Evolutionary conservation across 345 rosid genomes (phyloP).

Genomic region (Populus davidiana): DNA sequence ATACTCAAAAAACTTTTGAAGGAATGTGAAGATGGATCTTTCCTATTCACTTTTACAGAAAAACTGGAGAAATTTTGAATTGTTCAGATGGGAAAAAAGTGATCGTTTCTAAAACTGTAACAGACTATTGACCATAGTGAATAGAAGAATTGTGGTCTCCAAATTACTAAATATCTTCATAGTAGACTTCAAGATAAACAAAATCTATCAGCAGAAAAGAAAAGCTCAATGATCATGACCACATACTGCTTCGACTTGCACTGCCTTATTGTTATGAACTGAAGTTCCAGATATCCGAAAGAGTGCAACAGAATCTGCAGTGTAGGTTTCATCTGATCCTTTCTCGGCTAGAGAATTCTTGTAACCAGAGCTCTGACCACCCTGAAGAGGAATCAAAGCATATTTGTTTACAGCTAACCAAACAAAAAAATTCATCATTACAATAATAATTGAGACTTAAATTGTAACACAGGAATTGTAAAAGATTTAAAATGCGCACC

Average conservation of each 20-base stretch:
- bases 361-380: constrained; percentile 93
- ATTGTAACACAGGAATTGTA: background rate
- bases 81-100: background rate
- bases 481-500: constrained; percentile 40
- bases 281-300: constrained; percentile 79
- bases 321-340: constrained; percentile 71
- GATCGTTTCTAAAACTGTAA: background rate
- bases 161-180: background rate
- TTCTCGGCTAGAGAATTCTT: constrained; percentile 61
- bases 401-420: constrained; percentile 13
- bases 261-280: constrained; percentile 62
- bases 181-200: background rate
- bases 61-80: background rate
- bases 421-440: constrained; percentile 11
- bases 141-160: background rate
- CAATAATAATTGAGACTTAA: constrained; percentile 1
- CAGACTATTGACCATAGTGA: background rate
- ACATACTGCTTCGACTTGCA: constrained; percentile 86
- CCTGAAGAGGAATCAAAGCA: constrained; percentile 44
- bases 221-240: constrained; percentile 9
- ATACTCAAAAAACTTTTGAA: background rate
- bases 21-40: background rate
- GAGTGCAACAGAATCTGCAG: constrained; percentile 67
- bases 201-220: background rate
- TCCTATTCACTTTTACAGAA: background rate